A percentile compares a stretch with the other conserved stretches of the same genome.
These are phyloP conservation scores for Dorcoceras hygrometricum DNA, from an alignment of 257 asterid species.

Conservation along the genomic window DNA sequence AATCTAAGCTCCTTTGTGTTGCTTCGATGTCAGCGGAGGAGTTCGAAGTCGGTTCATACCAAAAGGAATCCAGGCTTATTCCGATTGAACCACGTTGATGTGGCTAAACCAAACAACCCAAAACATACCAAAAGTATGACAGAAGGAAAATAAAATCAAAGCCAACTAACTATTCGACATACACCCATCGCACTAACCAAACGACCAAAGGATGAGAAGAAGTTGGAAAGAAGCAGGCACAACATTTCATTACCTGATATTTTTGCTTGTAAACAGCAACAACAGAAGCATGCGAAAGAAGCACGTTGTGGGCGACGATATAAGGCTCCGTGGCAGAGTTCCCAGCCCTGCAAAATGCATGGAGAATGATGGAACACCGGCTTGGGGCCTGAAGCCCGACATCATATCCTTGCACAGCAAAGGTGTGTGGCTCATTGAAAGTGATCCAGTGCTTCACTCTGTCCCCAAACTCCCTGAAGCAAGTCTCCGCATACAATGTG, in stretches of 20 bases:
- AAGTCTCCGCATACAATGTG: constrained; percentile 66
- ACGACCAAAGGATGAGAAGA: not conserved
- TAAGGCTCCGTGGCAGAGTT: constrained; percentile 86
- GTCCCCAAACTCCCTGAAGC: constrained; percentile 78
- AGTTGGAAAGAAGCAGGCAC: too few species aligned
- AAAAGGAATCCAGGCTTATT: constrained; percentile 57
- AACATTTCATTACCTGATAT: constrained; percentile 49
- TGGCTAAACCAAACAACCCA: constrained; percentile 29
- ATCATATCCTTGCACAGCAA: constrained; percentile 72
- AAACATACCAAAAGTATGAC: not conserved
- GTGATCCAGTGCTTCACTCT: constrained; percentile 95
- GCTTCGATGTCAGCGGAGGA: constrained; percentile 53
- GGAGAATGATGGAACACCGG: constrained; percentile 64
- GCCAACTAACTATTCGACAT: too few species aligned
- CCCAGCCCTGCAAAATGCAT: constrained; percentile 55
- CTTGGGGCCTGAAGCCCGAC: constrained; percentile 75
- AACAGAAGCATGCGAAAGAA: constrained; percentile 61
- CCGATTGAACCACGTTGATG: constrained; percentile 65
- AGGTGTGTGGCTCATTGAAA: constrained; percentile 81
- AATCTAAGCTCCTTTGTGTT: constrained; percentile 66
- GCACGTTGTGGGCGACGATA: constrained; percentile 61
- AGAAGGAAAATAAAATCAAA: too few species aligned
- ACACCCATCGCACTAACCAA: too few species aligned
- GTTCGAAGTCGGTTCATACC: constrained; percentile 65
- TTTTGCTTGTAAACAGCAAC: constrained; percentile 51